Evolutionary conservation across 768 basidiomycete genomes (phyloP).

Genomic region (Suillus cothurnatus): DNA sequence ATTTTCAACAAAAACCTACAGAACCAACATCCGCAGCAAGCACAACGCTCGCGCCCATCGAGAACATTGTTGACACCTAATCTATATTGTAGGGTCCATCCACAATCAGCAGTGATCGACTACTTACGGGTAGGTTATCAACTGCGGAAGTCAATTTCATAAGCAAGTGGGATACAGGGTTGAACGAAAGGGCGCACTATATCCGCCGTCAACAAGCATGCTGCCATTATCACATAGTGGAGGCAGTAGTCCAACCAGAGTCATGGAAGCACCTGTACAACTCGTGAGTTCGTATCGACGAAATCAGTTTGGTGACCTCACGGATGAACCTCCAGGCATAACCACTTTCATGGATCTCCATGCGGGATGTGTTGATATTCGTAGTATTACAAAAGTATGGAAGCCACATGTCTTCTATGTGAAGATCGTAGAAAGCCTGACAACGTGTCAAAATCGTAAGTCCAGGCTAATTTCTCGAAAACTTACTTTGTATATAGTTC

Average conservation of each 20-base stretch:
- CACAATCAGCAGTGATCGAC: not conserved
- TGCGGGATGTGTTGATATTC: slow-evolving; percentile 92
- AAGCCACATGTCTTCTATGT: slow-evolving; percentile 98
- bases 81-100: slow-evolving; percentile 7
- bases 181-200: slow-evolving; percentile 51
- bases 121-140: slow-evolving; percentile 82
- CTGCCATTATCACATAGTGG: slow-evolving; percentile 94
- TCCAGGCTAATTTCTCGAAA: not conserved
- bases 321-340: slow-evolving; percentile 97
- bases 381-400: slow-evolving; percentile 98
- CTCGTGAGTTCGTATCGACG: slow-evolving; percentile 5
- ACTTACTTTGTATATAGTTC: slow-evolving; percentile 85
- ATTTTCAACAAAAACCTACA: slow-evolving; percentile 46
- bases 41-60: slow-evolving; percentile 86
- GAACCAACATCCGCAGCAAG: slow-evolving; percentile 94
- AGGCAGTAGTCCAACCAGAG: slow-evolving; percentile 91
- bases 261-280: slow-evolving; percentile 88
- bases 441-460: slow-evolving; percentile 13
- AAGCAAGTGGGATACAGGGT: slow-evolving; percentile 16
- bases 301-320: slow-evolving; percentile 34
- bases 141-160: slow-evolving; percentile 44
- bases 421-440: slow-evolving; percentile 89
- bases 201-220: slow-evolving; percentile 89
- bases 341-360: slow-evolving; percentile 98
- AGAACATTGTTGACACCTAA: slow-evolving; percentile 88